Evolutionary conservation across 768 basidiomycete genomes (phyloP).

Genomic region (Phlebiopsis gigantea): DNA sequence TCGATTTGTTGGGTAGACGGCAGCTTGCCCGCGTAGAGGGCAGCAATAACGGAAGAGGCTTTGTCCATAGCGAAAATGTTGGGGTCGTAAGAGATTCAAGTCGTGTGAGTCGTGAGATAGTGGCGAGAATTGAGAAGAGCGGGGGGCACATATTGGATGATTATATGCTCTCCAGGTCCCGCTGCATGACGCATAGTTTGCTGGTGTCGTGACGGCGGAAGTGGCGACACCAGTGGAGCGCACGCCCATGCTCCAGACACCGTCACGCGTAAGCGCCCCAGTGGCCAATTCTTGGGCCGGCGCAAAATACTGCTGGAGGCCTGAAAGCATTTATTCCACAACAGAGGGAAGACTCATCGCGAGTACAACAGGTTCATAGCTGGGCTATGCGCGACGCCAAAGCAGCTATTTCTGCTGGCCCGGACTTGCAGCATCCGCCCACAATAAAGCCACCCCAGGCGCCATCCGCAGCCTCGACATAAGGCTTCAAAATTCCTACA

Average conservation of each 20-base stretch:
- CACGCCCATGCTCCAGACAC: neutral
- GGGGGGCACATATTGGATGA: neutral
- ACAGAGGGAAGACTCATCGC: neutral
- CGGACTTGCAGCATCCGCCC: conserved; percentile 68
- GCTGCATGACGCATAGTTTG: neutral
- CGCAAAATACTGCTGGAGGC: neutral
- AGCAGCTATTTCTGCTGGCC: conserved; percentile 44
- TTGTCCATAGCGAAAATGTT: conserved; percentile 47
- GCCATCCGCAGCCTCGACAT: conserved; percentile 4
- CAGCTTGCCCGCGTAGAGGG: conserved; percentile 66
- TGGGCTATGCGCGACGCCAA: conserved; percentile 11
- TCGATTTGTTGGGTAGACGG: conserved; percentile 57
- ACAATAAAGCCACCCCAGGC: conserved; percentile 50
- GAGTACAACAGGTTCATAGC: neutral
- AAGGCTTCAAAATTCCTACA: conserved; percentile 19
- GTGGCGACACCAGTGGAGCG: conserved; percentile 5
- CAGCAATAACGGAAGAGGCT: conserved; percentile 55
- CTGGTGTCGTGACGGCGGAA: neutral
- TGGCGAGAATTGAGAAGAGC: neutral
- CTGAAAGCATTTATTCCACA: neutral
- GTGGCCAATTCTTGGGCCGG: neutral
- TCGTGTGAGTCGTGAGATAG: conserved; percentile 3
- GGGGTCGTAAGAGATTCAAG: neutral
- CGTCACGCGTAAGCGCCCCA: neutral
- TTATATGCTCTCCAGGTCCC: neutral